Evolutionary conservation across 805 yeast genomes (phyloP), one percentile per base, ranked within the genome.

Genomic region (Candida khao-thaluensis): DNA sequence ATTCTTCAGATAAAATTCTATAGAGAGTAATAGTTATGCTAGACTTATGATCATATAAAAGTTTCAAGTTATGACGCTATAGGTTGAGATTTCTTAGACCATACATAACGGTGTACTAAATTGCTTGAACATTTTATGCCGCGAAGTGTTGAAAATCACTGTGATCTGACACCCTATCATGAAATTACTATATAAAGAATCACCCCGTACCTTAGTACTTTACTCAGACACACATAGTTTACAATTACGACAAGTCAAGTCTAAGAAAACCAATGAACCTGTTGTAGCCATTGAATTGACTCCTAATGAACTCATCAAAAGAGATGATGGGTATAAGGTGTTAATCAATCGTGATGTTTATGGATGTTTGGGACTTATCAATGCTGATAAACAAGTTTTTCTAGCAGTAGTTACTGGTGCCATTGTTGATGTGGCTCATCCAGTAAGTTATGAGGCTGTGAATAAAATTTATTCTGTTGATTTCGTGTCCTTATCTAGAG

Each of bases 381-480:
- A 79, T 37, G 72, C 89, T 27, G 81, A 77, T 10, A 68, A 71
- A 5, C 82, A 85, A 40, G 75, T 80, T 2, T 93, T 82, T 53
- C 61, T 91, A 26, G 85, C 95, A 37, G 77, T 87, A 0, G 87
- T 93, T 38, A 82, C 95, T 0, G 83, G 87, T 0, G 79, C 85
- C 21, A 43, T 56, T 20, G 62, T 78, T 2, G 76, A 79, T 46
- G 95, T 86, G 9, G 98, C 98, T 0, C 69, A 74, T 18, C 98
- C 98, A 0, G 70, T 86, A 11, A 81, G 82, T 0, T 78, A 78
- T 25, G 95, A 93, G 58, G 72, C 86, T 2, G 85, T 91, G 18
- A 81, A 85, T 54, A 80, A 81, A 50, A 90, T 93, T 34, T 75
- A 72, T 54, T 79, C 80, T n/a, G 95, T 91, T 24, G 97, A 90